phyloP scores from a whole-genome alignment of 2,329 filamentous ascomycete genomes.

The Scytalidium sp. region DNA sequence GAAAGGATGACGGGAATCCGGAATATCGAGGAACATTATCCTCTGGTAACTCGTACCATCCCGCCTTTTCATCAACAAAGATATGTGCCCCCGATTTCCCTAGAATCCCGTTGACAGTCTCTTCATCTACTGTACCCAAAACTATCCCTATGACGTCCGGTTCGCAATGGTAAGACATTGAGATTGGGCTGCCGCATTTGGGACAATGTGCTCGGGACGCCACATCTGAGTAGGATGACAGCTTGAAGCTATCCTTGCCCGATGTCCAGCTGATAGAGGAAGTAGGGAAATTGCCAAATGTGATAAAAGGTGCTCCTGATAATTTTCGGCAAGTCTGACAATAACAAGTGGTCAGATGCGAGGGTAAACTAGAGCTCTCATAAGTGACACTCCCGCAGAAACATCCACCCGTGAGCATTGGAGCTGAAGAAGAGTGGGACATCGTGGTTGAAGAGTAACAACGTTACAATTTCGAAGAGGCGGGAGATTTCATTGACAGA shows the following conservation, averaged over 20 bases:
- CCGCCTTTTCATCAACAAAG: constrained; percentile 37
- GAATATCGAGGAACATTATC: constrained; percentile 30
- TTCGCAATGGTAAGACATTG: constrained; percentile 36
- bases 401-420: constrained; percentile 37
- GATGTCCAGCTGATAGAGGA: constrained; percentile 31
- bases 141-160: constrained; percentile 31
- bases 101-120: constrained; percentile 29
- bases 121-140: constrained; percentile 38
- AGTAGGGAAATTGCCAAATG: constrained; percentile 36
- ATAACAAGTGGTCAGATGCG: constrained; percentile 38
- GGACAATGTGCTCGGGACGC: constrained; percentile 42
- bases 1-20: constrained; percentile 19
- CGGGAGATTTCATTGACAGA: too few species aligned
- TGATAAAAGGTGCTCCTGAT: constrained; percentile 41
- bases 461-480: too few species aligned
- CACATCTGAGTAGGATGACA: constrained; percentile 33
- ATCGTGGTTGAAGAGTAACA: too few species aligned
- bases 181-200: constrained; percentile 42
- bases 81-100: constrained; percentile 36
- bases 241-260: constrained; percentile 26
- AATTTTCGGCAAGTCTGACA: constrained; percentile 46
- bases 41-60: constrained; percentile 35
- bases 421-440: not conserved
- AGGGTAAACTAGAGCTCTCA: constrained; percentile 32
- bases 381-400: constrained; percentile 40